A percentile compares a stretch with the other conserved stretches of the same genome.
Conservation (phyloP, 179 eudicot genomes). For the Gypsophila paniculata region DNA sequence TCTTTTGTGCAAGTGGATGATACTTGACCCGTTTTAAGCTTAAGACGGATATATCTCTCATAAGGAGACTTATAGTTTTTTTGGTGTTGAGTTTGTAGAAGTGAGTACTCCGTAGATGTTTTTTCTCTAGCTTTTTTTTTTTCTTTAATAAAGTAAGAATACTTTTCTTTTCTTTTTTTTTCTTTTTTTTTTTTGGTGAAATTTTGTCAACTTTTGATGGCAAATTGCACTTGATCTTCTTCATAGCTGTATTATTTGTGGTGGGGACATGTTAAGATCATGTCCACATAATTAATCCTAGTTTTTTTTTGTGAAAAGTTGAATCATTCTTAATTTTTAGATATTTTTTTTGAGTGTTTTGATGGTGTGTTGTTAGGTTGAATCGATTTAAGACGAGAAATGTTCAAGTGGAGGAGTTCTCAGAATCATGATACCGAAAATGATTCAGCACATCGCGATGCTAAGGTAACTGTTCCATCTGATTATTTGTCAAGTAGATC, state of each 20-base stretch:
- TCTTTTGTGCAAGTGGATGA: too few relatives aligned
- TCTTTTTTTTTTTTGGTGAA: neutral
- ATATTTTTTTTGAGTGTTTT: neutral
- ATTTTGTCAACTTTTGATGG: neutral
- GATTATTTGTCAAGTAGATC: neutral
- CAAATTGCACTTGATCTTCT: neutral
- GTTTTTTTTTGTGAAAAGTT: neutral
- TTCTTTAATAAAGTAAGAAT: neutral
- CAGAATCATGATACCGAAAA: conserved; percentile 37
- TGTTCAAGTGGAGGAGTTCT: conserved; percentile 51
- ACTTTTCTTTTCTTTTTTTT: too few relatives aligned
- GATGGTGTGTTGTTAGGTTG: conserved; percentile 19
- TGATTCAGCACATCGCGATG: conserved; percentile 39
- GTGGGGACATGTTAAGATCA: conserved; percentile 8
- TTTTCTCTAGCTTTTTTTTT: neutral
- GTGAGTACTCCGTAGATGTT: too few relatives aligned
- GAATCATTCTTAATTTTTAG: neutral
- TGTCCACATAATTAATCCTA: neutral
- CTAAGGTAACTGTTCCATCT: conserved; percentile 43
- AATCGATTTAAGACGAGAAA: conserved; percentile 16
- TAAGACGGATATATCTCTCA: too few relatives aligned
- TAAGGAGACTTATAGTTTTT: too few relatives aligned
- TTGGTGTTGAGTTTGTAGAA: too few relatives aligned
- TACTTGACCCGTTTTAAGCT: too few relatives aligned
- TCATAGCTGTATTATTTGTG: neutral